Evolutionary conservation across 2,329 filamentous ascomycete genomes (phyloP).

Genomic region (Aotearoamyces nothofagi): DNA sequence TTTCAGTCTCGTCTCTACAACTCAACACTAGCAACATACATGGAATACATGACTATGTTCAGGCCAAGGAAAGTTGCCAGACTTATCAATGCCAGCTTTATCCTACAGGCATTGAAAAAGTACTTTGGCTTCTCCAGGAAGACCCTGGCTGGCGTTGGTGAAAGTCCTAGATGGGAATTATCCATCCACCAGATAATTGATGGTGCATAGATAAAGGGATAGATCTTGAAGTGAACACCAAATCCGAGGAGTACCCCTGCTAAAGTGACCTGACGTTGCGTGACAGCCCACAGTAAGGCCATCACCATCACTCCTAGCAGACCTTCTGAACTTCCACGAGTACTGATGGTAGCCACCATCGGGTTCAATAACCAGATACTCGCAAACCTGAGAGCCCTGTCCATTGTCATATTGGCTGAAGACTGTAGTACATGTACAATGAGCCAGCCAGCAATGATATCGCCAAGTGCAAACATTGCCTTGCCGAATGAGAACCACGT

Average conservation of each 20-base stretch:
- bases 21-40: conserved; percentile 44
- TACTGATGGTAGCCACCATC: conserved; percentile 96
- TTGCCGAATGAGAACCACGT: conserved; percentile 71
- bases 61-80: conserved; percentile 57
- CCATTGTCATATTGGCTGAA: conserved; percentile 18
- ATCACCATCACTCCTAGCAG: conserved; percentile 74
- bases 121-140: neutral
- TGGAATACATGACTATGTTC: conserved; percentile 64
- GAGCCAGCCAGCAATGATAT: conserved; percentile 73
- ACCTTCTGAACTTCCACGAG: conserved; percentile 85
- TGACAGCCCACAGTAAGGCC: conserved; percentile 68
- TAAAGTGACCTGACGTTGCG: conserved; percentile 42
- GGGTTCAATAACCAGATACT: conserved; percentile 91
- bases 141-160: neutral
- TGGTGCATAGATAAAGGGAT: conserved; percentile 88
- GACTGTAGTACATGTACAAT: conserved; percentile 39
- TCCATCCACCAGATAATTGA: conserved; percentile 74
- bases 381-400: conserved; percentile 57
- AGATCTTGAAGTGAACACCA: conserved; percentile 95
- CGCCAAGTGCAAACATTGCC: conserved; percentile 66
- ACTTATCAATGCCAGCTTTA: conserved; percentile 47
- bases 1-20: no score
- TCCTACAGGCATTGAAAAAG: conserved; percentile 38
- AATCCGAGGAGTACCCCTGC: conserved; percentile 68
- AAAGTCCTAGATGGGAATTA: conserved; percentile 26